These are phyloP conservation scores for Botrytis aclada DNA, from an alignment of 2,329 filamentous ascomycete species.

Conservation along the genomic window DNA sequence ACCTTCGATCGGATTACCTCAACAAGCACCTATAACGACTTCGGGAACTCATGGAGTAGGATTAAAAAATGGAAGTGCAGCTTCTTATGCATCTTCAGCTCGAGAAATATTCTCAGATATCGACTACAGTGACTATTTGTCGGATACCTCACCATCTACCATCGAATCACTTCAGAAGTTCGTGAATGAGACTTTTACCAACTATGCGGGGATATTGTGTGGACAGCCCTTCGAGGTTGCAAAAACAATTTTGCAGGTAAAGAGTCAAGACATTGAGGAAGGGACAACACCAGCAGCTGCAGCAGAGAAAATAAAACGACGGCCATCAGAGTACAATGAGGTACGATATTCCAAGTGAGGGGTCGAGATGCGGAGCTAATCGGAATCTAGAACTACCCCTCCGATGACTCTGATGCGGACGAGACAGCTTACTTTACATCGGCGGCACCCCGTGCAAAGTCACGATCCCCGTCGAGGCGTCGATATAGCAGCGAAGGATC, in stretches of 20 bases:
- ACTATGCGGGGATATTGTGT: constrained; percentile 84
- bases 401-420: constrained; percentile 70
- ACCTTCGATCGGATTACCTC: constrained; percentile 60
- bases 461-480: constrained; percentile 40
- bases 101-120: constrained; percentile 86
- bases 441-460: constrained; percentile 42
- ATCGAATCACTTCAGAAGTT: constrained; percentile 73
- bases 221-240: constrained; percentile 97
- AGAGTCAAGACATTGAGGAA: constrained; percentile 45
- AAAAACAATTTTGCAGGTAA: constrained; percentile 86
- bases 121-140: constrained; percentile 85
- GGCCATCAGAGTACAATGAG: constrained; percentile 28
- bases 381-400: constrained; percentile 42
- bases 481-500: constrained; percentile 24
- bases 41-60: constrained; percentile 34
- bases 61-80: constrained; percentile 41
- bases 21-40: constrained; percentile 41
- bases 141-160: constrained; percentile 71
- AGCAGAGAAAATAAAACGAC: constrained; percentile 21
- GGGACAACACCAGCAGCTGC: constrained; percentile 21
- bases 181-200: constrained; percentile 83
- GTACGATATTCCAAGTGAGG: constrained; percentile 24
- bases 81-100: constrained; percentile 61
- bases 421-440: constrained; percentile 85
- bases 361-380: constrained; percentile 22